Evolutionary conservation across 148 eudicot genomes (phyloP), one percentile per base, ranked within the genome.

Genomic region (Silene uniflora): DNA sequence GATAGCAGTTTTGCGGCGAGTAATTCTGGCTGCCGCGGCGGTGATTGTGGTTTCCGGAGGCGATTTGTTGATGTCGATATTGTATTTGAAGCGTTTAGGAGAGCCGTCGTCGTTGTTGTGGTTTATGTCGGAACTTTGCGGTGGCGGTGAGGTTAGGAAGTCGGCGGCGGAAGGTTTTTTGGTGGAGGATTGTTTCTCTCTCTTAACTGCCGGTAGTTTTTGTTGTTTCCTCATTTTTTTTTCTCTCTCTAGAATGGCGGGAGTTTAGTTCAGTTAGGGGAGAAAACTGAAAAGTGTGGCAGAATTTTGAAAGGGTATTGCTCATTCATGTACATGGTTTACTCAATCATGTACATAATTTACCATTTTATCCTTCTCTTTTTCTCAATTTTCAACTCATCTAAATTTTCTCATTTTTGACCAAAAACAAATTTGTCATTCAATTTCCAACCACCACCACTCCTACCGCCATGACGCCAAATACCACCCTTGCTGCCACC

Each of bases 81-180:
- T 73, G 80, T 76, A 81, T 9, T 71, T 71, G 54, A 73, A 81
- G 58, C 77, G 59, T 16, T 81, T 76, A 2, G 75, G 80, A 25
- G 73, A 14, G 14, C 11, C 27, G 18, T 21, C 13, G 66, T 39
- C 32, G 66, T 27, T 60, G 25, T 62, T 25, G 71, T 69, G 11
- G 9, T 73, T 73, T 14, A 72, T 76, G 13, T 27, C 9, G 12
- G 54, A n/a, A 10, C 8, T 60, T 72, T 5, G 54, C 63, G 44
- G 71, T 0, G 79, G 77, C 23, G 80, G 83, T 3, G 80, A 76
- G 14, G 25, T 54, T 8, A 81, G n/a, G 39, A 76, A 67, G 46
- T 67, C 83, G 24, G 77, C 83, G 42, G 83, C 74, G 5, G 80
- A 76, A 16, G 73, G 69, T 54, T 76, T 77, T 76, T 81, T 77